Conservation (phyloP, 2,329 filamentous ascomycete species). For the Pseudocercospora musae region DNA sequence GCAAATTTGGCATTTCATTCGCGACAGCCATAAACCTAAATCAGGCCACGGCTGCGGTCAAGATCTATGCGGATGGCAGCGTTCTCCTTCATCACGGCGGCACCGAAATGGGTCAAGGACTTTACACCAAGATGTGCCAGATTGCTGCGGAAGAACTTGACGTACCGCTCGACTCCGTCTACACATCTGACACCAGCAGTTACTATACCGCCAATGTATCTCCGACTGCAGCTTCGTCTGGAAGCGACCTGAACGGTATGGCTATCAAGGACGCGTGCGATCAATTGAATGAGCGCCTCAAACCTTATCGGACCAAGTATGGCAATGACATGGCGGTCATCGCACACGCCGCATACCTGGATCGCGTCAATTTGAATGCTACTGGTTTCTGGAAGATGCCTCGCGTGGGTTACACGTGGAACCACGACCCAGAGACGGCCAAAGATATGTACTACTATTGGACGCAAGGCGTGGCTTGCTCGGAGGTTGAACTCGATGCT, state of each 20-base stretch:
- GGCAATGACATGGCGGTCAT: neutral
- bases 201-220: constrained; percentile 95
- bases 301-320: neutral
- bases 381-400: constrained; percentile 97
- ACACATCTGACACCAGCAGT: constrained; percentile 91
- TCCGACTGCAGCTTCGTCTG: constrained; percentile 75
- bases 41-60: constrained; percentile 87
- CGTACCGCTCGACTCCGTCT: constrained; percentile 75
- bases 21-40: constrained; percentile 87
- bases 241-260: neutral
- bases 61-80: neutral
- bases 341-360: neutral
- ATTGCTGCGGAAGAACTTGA: constrained; percentile 45
- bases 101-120: neutral
- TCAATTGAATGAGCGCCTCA: neutral
- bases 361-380: neutral
- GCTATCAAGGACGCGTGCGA: neutral
- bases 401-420: constrained; percentile 94
- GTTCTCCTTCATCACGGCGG: neutral
- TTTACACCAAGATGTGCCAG: neutral
- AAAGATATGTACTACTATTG: constrained; percentile 96
- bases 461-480: constrained; percentile 87
- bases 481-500: constrained; percentile 91
- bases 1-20: constrained; percentile 97
- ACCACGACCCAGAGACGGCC: constrained; percentile 70